phyloP scores from a whole-genome alignment of 1,284 basidiomycete species.

The Tylopilus orsonianus region DNA sequence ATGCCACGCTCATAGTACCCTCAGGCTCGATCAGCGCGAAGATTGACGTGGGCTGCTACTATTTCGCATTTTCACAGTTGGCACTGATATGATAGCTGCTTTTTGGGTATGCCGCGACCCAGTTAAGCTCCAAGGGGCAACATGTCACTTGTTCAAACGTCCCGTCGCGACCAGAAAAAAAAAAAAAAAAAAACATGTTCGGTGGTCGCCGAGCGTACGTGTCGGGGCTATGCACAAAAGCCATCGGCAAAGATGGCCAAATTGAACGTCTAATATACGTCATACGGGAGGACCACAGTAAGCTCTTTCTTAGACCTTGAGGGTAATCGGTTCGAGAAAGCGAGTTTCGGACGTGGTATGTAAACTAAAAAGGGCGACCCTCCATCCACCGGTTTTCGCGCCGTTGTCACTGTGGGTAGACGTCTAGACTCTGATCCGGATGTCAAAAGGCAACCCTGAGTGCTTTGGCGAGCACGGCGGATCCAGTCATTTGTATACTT shows the following conservation, averaged over 20 bases:
- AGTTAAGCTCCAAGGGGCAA: not conserved
- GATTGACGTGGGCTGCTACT: not conserved
- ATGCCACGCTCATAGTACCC: conserved; percentile 1
- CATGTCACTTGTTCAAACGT: conserved; percentile 9
- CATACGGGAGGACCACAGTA: too few species aligned
- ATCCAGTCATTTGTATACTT: conserved; percentile 11
- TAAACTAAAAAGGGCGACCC: not conserved
- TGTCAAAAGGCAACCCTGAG: conserved; percentile 19
- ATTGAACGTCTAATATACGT: conserved; percentile 8
- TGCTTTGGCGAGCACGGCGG: conserved; percentile 8
- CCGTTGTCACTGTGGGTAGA: not conserved
- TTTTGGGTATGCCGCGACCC: not conserved
- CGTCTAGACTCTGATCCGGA: conserved; percentile 16
- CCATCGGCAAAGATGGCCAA: conserved; percentile 7
- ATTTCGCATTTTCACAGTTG: conserved; percentile 2
- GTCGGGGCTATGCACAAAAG: conserved; percentile 21
- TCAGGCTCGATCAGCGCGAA: not conserved
- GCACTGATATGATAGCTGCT: not conserved
- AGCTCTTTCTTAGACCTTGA: too few species aligned
- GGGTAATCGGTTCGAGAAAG: conserved; percentile 6
- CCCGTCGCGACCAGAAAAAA: conserved; percentile 1
- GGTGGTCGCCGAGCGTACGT: conserved; percentile 2
- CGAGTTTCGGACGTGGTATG: conserved; percentile 1
- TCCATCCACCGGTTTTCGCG: conserved; percentile 5
- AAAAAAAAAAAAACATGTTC: conserved; percentile 3